phyloP scores from a whole-genome alignment of 345 rosid species.

The Brassica napus region DNA sequence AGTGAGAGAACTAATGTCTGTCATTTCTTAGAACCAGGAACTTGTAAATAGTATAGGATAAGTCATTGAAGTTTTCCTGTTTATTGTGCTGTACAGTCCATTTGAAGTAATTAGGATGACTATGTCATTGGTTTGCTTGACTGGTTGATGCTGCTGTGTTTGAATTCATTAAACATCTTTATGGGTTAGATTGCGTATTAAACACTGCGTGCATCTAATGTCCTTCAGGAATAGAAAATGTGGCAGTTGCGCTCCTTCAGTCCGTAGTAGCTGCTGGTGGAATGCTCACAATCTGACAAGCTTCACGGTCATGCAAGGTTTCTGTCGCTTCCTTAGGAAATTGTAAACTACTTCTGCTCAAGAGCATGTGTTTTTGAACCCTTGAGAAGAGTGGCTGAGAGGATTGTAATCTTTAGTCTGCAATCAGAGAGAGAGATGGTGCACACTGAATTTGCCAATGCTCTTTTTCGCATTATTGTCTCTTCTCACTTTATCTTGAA shows the following conservation, averaged over 20 bases:
- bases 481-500: background rate
- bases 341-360: conserved; percentile 19
- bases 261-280: conserved; percentile 2
- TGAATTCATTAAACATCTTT: background rate
- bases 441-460: conserved; percentile 12
- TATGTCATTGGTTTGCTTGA: background rate
- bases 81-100: background rate
- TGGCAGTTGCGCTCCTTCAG: conserved; percentile 2
- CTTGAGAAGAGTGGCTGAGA: conserved; percentile 13
- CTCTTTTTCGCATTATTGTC: background rate
- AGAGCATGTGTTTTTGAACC: conserved; percentile 32
- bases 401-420: conserved; percentile 23
- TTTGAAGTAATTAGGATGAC: background rate
- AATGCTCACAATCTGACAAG: conserved; percentile 22
- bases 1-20: no score
- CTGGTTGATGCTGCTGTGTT: background rate
- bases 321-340: conserved; percentile 20
- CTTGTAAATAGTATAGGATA: background rate
- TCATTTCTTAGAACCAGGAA: background rate
- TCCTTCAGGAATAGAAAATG: conserved; percentile 35
- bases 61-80: background rate
- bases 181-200: background rate
- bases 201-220: background rate
- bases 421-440: background rate
- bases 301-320: conserved; percentile 16